Evolutionary conservation across 2,329 filamentous ascomycete genomes (phyloP).

Genomic region (Neocucurbitaria cava): DNA sequence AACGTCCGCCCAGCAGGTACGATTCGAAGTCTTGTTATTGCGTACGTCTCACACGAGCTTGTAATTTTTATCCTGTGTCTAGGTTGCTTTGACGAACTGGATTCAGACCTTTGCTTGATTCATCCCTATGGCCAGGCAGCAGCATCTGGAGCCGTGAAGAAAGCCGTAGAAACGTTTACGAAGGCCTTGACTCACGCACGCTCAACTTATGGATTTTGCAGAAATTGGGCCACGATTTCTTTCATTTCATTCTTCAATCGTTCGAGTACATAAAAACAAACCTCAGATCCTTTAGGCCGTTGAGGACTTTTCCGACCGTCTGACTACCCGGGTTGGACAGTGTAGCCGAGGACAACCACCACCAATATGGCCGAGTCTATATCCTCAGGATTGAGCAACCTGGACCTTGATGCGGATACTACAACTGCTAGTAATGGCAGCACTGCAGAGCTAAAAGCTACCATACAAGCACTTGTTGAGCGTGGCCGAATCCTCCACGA

Average conservation of each 20-base stretch:
- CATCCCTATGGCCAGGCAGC: background rate
- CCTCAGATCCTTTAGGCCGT: background rate
- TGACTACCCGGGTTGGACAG: no score
- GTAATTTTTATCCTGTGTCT: background rate
- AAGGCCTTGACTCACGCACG: background rate
- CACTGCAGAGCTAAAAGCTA: conserved; percentile 27
- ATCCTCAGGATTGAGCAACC: conserved; percentile 9
- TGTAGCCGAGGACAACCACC: background rate
- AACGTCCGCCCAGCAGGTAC: conserved; percentile 12
- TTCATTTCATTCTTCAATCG: background rate
- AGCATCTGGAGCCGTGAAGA: background rate
- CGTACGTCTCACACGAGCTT: background rate
- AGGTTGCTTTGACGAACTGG: background rate
- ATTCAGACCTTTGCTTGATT: background rate
- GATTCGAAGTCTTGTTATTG: background rate
- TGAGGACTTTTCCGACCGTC: background rate
- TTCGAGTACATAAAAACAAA: background rate
- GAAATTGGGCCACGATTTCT: background rate
- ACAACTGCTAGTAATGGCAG: conserved; percentile 6
- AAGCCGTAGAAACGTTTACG: background rate
- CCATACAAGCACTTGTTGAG: conserved; percentile 42
- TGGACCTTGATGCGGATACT: conserved; percentile 17
- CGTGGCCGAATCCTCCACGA: conserved; percentile 48
- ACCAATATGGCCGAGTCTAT: conserved; percentile 24
- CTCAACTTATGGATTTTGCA: background rate